Conservation (phyloP, 345 rosid species). For the Bretschneidera sinensis region DNA sequence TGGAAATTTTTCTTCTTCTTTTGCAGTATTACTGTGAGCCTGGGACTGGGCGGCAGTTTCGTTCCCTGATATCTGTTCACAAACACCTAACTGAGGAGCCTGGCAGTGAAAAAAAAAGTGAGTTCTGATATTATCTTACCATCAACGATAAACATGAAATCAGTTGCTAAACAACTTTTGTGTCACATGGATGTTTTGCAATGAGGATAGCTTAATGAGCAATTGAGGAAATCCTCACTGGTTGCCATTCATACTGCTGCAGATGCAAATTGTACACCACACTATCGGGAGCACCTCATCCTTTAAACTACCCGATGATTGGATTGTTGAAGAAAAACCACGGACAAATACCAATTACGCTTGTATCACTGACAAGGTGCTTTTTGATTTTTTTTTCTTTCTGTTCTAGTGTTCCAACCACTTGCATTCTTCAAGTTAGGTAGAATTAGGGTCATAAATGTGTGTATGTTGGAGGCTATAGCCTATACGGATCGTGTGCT, state of each 20-base stretch:
- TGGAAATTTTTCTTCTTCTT: conserved; percentile 4
- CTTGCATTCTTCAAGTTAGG: too few relatives aligned
- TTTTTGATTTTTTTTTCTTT: background rate
- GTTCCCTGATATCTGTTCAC: conserved; percentile 44
- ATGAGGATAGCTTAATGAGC: background rate
- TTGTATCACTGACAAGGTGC: conserved; percentile 32
- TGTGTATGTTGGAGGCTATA: too few relatives aligned
- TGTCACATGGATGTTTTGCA: too few relatives aligned
- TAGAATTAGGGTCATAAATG: too few relatives aligned
- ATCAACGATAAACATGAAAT: conserved; percentile 11
- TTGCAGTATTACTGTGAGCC: conserved; percentile 51
- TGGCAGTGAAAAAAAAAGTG: conserved; percentile 1
- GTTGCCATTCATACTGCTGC: conserved; percentile 1
- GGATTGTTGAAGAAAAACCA: conserved; percentile 35
- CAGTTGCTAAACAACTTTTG: too few relatives aligned
- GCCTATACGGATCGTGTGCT: too few relatives aligned
- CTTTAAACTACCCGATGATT: conserved; percentile 28
- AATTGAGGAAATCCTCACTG: background rate
- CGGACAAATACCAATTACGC: conserved; percentile 16
- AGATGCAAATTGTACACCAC: conserved; percentile 30
- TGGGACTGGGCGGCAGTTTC: conserved; percentile 40
- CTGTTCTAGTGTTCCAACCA: too few relatives aligned
- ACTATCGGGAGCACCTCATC: conserved; percentile 8
- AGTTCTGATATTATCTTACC: background rate
- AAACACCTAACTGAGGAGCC: conserved; percentile 23